Evolutionary conservation across 345 rosid species (phyloP).

Genomic region (Linum usitatissimum): DNA sequence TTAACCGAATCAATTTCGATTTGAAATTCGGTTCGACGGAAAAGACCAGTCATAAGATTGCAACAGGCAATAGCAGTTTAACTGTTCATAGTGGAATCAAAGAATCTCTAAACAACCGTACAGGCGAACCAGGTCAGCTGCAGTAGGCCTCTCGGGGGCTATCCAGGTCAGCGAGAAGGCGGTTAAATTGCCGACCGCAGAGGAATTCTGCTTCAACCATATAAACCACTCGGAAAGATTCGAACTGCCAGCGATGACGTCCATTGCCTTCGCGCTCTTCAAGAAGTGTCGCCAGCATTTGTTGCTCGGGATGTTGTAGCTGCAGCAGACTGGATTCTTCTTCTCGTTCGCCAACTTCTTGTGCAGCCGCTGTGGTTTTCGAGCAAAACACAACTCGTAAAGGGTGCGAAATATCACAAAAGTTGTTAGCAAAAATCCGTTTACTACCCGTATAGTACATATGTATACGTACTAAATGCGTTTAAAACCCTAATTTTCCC

Average conservation of each 20-base stretch:
- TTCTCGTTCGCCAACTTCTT: slow-evolving; percentile 12
- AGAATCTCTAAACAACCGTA: too few species aligned
- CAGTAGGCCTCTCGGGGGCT: background rate
- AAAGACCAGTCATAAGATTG: too few species aligned
- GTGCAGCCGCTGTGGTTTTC: slow-evolving; percentile 10
- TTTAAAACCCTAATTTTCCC: too few species aligned
- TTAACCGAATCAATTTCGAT: too few species aligned
- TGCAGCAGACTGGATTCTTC: slow-evolving; percentile 22
- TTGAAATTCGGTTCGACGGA: too few species aligned
- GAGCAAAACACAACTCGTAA: background rate
- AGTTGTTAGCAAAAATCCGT: too few species aligned
- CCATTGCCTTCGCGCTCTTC: slow-evolving; percentile 5
- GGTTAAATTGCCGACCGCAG: slow-evolving; percentile 3
- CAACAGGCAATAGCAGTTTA: too few species aligned
- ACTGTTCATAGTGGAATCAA: too few species aligned
- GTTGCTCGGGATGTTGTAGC: slow-evolving; percentile 12
- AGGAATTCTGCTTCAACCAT: slow-evolving; percentile 19
- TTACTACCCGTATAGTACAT: too few species aligned
- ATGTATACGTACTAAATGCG: too few species aligned
- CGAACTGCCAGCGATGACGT: slow-evolving; percentile 9
- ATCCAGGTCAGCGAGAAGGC: slow-evolving; percentile 19
- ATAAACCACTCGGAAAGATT: slow-evolving; percentile 10
- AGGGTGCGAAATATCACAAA: background rate
- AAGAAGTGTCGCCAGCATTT: slow-evolving; percentile 37
- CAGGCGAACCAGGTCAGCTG: too few species aligned